Conservation (phyloP, 2,329 filamentous ascomycete genomes). For the Celoporthe dispersa region DNA sequence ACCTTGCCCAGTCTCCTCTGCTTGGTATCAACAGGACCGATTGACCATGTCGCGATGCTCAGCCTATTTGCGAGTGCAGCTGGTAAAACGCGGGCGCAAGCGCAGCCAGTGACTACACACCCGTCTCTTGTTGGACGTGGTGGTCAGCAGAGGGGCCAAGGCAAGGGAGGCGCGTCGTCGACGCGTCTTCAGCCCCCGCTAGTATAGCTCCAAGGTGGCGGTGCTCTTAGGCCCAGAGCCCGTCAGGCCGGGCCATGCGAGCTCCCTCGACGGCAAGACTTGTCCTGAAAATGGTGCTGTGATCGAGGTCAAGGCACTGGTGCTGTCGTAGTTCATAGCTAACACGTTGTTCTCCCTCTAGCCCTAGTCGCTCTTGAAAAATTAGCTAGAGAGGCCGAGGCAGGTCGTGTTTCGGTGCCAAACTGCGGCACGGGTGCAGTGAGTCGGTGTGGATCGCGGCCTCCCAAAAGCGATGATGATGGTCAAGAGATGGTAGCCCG, state of each 20-base stretch:
- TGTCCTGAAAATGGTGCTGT: background rate
- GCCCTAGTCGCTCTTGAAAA: constrained; percentile 1
- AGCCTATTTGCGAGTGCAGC: background rate
- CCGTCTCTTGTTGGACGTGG: background rate
- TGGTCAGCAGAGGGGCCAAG: background rate
- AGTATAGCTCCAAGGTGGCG: background rate
- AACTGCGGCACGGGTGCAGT: background rate
- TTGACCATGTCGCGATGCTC: background rate
- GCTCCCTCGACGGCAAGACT: background rate
- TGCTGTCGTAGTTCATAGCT: background rate
- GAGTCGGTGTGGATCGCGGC: background rate
- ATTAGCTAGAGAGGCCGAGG: constrained; percentile 16
- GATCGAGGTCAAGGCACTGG: background rate
- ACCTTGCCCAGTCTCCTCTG: background rate
- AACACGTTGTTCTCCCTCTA: background rate
- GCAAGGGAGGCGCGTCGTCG: constrained; percentile 10
- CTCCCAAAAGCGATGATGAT: background rate
- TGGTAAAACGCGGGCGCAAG: background rate
- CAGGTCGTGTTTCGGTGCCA: background rate
- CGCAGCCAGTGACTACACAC: background rate
- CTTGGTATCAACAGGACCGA: background rate
- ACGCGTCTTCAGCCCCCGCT: constrained; percentile 2
- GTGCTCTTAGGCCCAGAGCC: background rate
- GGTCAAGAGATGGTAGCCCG: constrained; percentile 14
- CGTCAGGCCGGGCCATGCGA: background rate